Base-by-base conservation (phyloP, 2,329 filamentous ascomycete species). In the Elsinoe batatas region DNA sequence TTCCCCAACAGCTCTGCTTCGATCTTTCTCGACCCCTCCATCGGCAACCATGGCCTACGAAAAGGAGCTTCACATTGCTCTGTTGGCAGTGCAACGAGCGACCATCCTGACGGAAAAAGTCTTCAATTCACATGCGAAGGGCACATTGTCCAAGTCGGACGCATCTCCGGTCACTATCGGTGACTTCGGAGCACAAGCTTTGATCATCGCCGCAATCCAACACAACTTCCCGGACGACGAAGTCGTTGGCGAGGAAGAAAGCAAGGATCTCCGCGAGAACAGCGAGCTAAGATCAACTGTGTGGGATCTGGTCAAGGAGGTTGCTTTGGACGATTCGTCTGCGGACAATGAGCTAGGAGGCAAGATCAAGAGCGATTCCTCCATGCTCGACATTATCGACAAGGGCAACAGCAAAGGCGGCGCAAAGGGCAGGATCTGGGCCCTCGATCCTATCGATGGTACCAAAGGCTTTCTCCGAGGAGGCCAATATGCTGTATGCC, bases 391-490 rank as follows among this genome's bases (percentile, higher is more conserved):
- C 51, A 76, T 77, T 32, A 78, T 82, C 59, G 79, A 82, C 62
- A 71, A 74, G 60, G 79, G 79, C 32, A 80, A 80, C 67, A 88
- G 84, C 71, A 72, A 79, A 57, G 89, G 89, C 58, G 89, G 89
- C 26, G 70, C 74, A 58, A 78, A 76, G 61, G 90, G 89, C 60
- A 79, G 93, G 62, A 88, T 97, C 70, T 98, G 93, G 93, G 88
- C 91, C 38, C 83, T 98, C 57, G 93, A 98, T 71, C 93, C 93
- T 58, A 96, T 98, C 60, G 93, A 98, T 71, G 93, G 93, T 62
- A 98, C 93, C 54, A 95, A 96, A 75, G 94, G 93, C 30, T 98
- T 98, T 75, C 77, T 98, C 58, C 82, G 94, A 60, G 93, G 93
- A 54, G 94, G 91, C 37, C 93, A 98, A 75, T 98, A 98, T 69